Evolutionary conservation across 495 filamentous ascomycete species (phyloP).

Genomic region (Trypethelium eluteriae): DNA sequence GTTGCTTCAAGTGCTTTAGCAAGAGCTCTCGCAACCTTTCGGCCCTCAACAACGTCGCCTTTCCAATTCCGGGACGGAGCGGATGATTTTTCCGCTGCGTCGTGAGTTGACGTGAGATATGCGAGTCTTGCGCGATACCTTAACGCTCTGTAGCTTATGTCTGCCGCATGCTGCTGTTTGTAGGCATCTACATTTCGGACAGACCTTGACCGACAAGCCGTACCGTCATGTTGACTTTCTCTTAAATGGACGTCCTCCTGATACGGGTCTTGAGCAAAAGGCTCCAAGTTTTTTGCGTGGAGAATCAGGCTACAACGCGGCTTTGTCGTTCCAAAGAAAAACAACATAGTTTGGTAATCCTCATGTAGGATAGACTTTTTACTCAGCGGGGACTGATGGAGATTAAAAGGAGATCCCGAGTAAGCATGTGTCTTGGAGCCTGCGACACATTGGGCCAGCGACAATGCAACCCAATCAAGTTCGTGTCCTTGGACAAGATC

Average conservation of each 20-base stretch:
- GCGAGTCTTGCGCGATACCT: neutral
- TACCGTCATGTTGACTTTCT: too few species aligned
- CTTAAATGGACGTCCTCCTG: too few species aligned
- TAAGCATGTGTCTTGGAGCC: too few species aligned
- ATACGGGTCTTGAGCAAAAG: neutral
- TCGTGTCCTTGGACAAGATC: neutral
- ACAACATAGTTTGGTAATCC: neutral
- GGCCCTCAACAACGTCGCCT: neutral
- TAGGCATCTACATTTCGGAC: too few species aligned
- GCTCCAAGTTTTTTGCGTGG: neutral
- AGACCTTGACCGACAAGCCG: too few species aligned
- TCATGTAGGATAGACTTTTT: neutral
- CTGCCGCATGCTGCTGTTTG: too few species aligned
- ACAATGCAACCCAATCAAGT: neutral
- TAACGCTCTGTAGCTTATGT: neutral
- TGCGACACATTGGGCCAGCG: neutral
- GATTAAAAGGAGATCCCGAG: too few species aligned
- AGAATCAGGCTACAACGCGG: too few species aligned
- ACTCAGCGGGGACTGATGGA: too few species aligned
- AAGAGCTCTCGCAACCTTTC: too few species aligned
- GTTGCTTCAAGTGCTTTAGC: too few species aligned
- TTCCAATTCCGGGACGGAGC: neutral
- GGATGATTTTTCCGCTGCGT: neutral
- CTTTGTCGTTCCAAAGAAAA: neutral
- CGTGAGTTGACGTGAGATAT: neutral